Evolutionary conservation across 352 stramenopile genomes (phyloP), one percentile per base, ranked within the genome.

Genomic region (Pythium rhizo-oryzae): DNA sequence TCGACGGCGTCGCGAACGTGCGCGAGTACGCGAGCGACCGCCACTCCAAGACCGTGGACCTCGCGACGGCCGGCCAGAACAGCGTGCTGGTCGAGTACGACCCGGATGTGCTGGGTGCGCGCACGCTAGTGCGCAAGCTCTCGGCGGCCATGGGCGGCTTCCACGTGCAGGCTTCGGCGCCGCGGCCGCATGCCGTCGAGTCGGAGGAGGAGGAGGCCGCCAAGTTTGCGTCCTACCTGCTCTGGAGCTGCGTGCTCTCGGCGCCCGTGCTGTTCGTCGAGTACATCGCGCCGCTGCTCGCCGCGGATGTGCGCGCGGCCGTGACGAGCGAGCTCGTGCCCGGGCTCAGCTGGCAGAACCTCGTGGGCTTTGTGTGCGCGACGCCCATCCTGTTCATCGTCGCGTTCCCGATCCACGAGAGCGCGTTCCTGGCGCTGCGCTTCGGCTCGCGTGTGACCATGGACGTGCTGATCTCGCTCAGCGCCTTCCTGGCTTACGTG

Each of bases 391-490:
- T 91, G n/a, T 82, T 93, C 43, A 19, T 81, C 28, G 64, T 90
- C 49, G 84, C 81, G 5, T 71, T 67, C 19, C 85, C 82, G 25
- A 91, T 93, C 69, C 83, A 93, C 61, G 76, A 88, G 59, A 90
- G 81, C 39, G 84, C 85, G n/a, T 87, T 80, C 61, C 62, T 81
- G 0, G 79, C 84, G 28, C 53, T 92, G 18, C 82, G 82, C 28
- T 85, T 86, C 56, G 72, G 82, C 51, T 83, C 77, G 4, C 75
- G 80, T 8, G 80, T 90, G 59, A 90, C 79, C 0, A 93, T 93
- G 84, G 81, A 92, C 52, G 84, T 92, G 53, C 77, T 93, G 49
- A 84, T 91, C 23, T 92, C 85, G 30, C 72, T 93, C 30, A 91
- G 84, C 39, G 78, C 84, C n/a, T 78, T 78, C 53, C 78, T 73